Evolutionary conservation across 2,329 filamentous ascomycete genomes (phyloP), one percentile per base, ranked within the genome.

Genomic region (Fusarium bactridioides): DNA sequence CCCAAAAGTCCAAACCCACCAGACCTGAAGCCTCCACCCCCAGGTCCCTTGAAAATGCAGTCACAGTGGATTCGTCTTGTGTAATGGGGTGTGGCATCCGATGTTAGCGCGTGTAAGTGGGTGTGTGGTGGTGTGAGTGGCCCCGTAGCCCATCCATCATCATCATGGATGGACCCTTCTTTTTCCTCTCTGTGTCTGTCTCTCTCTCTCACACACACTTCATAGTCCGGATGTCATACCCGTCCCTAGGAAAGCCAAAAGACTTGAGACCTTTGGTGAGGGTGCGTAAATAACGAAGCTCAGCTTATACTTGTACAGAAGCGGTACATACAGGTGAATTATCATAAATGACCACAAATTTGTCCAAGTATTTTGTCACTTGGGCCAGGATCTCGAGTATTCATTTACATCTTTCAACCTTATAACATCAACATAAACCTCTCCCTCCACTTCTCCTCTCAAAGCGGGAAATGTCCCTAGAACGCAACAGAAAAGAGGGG

Each of bases 161-260:
- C 43, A 45, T 72, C 64, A 38, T 74, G 68, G 71, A 74, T 72
- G 72, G 72, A 72, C 72, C 72, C 72, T 74, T 74, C 50, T 65
- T 73, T 72, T 44, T 37, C n/a, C 33, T 38, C 47, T 51, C 48
- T 25, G n/a, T 35, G 48, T 35, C 31, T 25, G n/a, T 51, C 37
- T 38, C 23, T 35, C 25, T 5, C 54, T 4, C 37, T 23, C 31
- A 35, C 44, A 31, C 23, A 23, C n/a, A 35, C 33, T 27, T 47
- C 19, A 44, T 12, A n/a, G 33, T 27, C 37, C 45, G 35, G 57
- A 38, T 67, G 61, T 67, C 60, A 59, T 55, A 59, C 69, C 70
- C 57, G 50, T 54, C 23, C 23, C 50, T 40, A 38, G 50, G 23
- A 38, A 18, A 38, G 23, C 19, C 25, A 27, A 54, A 54, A 38